These are phyloP conservation scores for Pseudoturritis turrita DNA, from an alignment of 345 rosid species.

Conservation along the genomic window DNA sequence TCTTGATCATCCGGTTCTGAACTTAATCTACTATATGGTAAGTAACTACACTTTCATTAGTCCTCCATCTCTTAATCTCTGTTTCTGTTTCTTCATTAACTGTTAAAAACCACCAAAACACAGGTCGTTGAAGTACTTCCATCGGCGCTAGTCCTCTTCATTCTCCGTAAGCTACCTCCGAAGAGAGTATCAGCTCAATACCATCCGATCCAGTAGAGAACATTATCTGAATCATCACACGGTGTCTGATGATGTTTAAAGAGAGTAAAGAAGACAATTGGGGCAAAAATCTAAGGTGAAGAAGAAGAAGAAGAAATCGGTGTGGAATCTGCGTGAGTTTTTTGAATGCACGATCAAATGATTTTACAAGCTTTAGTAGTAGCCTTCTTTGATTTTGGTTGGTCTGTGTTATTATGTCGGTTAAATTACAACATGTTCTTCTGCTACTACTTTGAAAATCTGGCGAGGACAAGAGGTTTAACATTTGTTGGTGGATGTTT, in stretches of 20 bases:
- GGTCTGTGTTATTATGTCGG: not conserved
- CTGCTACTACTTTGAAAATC: not conserved
- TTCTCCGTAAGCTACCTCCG: slow-evolving; percentile 90
- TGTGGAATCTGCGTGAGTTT: slow-evolving; percentile 30
- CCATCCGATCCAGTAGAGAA: slow-evolving; percentile 71
- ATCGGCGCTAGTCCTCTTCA: slow-evolving; percentile 85
- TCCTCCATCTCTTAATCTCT: not conserved
- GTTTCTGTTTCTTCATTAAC: not conserved
- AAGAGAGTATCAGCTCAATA: slow-evolving; percentile 91
- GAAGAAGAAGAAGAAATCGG: slow-evolving; percentile 20
- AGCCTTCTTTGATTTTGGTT: not conserved
- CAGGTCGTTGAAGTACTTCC: slow-evolving; percentile 97
- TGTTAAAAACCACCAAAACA: not conserved
- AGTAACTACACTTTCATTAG: not conserved
- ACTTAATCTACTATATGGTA: slow-evolving; percentile 93
- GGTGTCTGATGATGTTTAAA: slow-evolving; percentile 10
- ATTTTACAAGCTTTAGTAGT: slow-evolving; percentile 10
- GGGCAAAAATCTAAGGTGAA: not conserved
- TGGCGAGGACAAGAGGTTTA: not conserved
- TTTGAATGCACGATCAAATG: slow-evolving; percentile 22
- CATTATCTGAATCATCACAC: slow-evolving; percentile 25
- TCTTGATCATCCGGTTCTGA: slow-evolving; percentile 84
- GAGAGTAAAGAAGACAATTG: slow-evolving; percentile 1
- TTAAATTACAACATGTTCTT: not conserved
- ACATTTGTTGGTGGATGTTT: slow-evolving; percentile 9